Percentiles rank a stretch among this genome's conserved stretches.
Evolutionary conservation across 2,329 filamentous ascomycete genomes (phyloP).

Genomic region (Lasiodiplodia gonubiensis): DNA sequence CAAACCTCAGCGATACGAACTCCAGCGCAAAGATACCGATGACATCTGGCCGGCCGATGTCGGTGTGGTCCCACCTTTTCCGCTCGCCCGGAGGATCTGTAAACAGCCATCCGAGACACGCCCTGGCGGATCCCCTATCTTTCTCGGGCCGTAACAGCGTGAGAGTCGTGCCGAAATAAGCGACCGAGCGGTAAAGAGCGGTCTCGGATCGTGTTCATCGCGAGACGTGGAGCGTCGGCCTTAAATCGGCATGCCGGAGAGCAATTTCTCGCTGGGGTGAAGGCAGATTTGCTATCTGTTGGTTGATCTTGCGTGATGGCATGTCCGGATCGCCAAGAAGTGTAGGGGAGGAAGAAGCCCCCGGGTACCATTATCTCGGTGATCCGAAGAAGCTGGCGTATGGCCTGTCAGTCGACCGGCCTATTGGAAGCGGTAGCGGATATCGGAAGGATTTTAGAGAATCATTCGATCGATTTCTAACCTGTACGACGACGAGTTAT

Average conservation of each 20-base stretch:
- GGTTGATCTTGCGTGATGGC: too few species aligned
- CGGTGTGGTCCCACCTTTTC: not conserved
- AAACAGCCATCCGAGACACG: not conserved
- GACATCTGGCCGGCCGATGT: not conserved
- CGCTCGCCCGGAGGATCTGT: not conserved
- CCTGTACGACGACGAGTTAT: not conserved
- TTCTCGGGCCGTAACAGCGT: not conserved
- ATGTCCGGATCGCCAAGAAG: too few species aligned
- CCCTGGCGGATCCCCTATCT: not conserved
- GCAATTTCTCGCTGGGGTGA: not conserved
- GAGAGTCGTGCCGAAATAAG: not conserved
- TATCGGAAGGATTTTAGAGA: too few species aligned
- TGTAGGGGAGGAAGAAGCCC: too few species aligned
- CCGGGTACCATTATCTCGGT: too few species aligned
- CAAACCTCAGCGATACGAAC: not conserved
- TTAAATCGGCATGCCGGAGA: not conserved
- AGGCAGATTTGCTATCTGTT: not conserved
- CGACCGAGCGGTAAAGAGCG: not conserved
- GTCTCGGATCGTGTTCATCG: not conserved
- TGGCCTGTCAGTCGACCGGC: too few species aligned
- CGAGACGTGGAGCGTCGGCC: not conserved
- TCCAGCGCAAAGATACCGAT: not conserved
- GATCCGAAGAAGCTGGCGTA: too few species aligned
- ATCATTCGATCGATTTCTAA: too few species aligned
- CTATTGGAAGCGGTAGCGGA: too few species aligned